Evolutionary conservation across 108 stramenopile species (phyloP).

Genomic region (Schizochytrium sp.): DNA sequence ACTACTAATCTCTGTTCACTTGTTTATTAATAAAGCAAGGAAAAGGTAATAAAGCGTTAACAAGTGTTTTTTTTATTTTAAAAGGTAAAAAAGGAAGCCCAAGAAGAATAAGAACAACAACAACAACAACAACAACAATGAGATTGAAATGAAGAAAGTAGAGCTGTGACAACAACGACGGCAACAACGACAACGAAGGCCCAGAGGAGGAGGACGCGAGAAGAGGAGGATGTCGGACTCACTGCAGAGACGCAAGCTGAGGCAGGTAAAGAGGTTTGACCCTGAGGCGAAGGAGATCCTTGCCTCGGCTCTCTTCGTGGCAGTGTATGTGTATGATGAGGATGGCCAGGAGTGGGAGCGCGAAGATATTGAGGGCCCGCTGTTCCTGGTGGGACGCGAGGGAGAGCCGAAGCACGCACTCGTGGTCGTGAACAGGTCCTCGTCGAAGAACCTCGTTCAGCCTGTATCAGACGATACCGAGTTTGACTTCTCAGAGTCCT

Average conservation of each 20-base stretch:
- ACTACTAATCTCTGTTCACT: no score
- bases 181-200: no score
- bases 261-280: constrained; percentile 26
- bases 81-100: no score
- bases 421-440: constrained; percentile 38
- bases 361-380: constrained; percentile 54
- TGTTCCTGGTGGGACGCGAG: constrained; percentile 45
- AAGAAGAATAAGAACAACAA: no score
- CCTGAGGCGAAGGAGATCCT: constrained; percentile 36
- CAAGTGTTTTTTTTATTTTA: no score
- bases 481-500: not conserved
- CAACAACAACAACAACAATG: no score
- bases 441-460: not conserved
- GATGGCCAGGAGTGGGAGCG: constrained; percentile 31
- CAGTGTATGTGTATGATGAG: constrained; percentile 16
- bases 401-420: not conserved
- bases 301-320: constrained; percentile 48
- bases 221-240: constrained; percentile 24
- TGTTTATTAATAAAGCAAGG: no score
- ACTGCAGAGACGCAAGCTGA: constrained; percentile 16
- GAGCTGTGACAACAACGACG: no score
- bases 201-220: no score
- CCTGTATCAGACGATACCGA: not conserved
- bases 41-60: no score
- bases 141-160: no score